Base-by-base conservation (phyloP, 495 filamentous ascomycete species). In the Penicillium cosmopolitanum region DNA sequence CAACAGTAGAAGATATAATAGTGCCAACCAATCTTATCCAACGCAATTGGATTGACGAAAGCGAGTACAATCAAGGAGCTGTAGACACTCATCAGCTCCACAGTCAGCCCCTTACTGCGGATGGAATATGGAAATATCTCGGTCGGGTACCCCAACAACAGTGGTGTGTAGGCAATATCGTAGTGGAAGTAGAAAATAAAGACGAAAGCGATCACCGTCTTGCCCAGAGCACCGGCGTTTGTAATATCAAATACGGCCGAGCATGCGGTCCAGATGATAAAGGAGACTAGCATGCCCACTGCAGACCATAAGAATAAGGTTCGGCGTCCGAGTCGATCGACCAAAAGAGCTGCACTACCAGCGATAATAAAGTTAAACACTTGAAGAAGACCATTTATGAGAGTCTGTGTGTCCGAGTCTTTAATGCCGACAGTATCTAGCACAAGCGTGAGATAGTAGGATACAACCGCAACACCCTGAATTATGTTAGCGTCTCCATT, bases 41-140 rank as follows among this genome's bases (percentile, higher is more conserved):
- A 79, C 7, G 81, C 85, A 16, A 87, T 74, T 2, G 84, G 84
- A 71, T 86, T 87, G 59, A 84, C 84, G 38, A 67, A 81, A n/a
- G 83, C 76, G 10, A 80, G 81, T 38, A 87, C 73, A 63, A 83
- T 82, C 74, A 82, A 79, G 0, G 65, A 66, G 3, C 62, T 16
- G 38, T 71, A 73, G 23, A 69, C 67, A 15, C 60, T 63, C 10
- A 64, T 28, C 19, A 73, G 54, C 10, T 63, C 69, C 48, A 83
- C 71, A 74, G 86, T 84, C 68, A 89, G 79, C 18, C 87, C 86
- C 71, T 87, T 90, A 18, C 84, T 84, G 11, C 86, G 82, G 43
- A 88, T 75, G 34, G 81, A 77, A 75, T 83, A 90, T 0, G 85
- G 86, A 12, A 87, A 74, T 34, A 91, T 82, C 74, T 90, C 87